A percentile compares a stretch with the other conserved stretches of the same genome.
phyloP scores from a whole-genome alignment of 495 filamentous ascomycete species.

The Evernia prunastri region DNA sequence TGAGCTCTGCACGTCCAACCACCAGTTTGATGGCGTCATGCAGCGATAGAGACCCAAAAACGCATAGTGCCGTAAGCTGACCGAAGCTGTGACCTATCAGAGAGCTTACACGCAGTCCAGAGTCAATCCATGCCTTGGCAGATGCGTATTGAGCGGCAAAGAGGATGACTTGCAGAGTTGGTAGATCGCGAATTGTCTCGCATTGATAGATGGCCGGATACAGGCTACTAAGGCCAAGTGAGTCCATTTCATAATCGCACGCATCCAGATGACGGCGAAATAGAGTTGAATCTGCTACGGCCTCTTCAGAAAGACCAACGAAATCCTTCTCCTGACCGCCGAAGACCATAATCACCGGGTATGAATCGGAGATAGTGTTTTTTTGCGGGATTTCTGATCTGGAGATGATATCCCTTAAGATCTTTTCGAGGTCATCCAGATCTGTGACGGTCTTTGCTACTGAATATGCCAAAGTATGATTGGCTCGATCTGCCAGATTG shows the following conservation, averaged over 20 bases:
- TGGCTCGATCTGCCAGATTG: not conserved
- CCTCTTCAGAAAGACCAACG: slow-evolving; percentile 28
- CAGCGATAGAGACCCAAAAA: slow-evolving; percentile 36
- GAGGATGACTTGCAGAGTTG: slow-evolving; percentile 37
- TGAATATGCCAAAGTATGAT: not conserved
- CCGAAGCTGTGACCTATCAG: slow-evolving; percentile 53
- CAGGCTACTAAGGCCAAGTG: slow-evolving; percentile 20
- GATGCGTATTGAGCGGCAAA: slow-evolving; percentile 46
- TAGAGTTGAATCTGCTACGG: slow-evolving; percentile 31
- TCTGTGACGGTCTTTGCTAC: slow-evolving; percentile 4
- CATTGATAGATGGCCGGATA: slow-evolving; percentile 42
- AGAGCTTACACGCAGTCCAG: slow-evolving; percentile 33
- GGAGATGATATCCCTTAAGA: too few relatives aligned
- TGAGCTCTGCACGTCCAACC: slow-evolving; percentile 34
- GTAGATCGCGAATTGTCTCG: slow-evolving; percentile 32
- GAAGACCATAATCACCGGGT: too few relatives aligned
- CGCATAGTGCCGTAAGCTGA: slow-evolving; percentile 42
- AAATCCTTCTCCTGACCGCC: too few relatives aligned
- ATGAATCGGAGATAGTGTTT: too few relatives aligned
- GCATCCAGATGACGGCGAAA: slow-evolving; percentile 37
- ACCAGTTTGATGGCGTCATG: slow-evolving; percentile 38
- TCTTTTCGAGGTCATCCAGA: slow-evolving; percentile 30
- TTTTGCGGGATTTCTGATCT: too few relatives aligned
- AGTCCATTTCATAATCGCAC: slow-evolving; percentile 26
- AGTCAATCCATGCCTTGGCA: slow-evolving; percentile 46